These are phyloP conservation scores for Atkinsonella texensis DNA, from an alignment of 2,329 filamentous ascomycete genomes.

Conservation along the genomic window DNA sequence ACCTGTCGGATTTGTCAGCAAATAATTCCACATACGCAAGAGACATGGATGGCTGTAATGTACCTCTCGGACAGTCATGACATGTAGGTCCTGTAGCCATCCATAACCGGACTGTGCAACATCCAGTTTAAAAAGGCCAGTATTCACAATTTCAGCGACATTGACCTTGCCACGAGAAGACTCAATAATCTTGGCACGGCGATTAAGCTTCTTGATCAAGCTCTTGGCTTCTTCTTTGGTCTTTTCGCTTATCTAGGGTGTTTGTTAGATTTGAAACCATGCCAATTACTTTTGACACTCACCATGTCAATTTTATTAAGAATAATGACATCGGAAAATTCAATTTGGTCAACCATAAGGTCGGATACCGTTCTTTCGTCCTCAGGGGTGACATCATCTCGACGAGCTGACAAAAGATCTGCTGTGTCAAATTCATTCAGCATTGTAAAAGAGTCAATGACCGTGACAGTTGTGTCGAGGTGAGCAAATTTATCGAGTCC, in stretches of 20 bases:
- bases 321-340: constrained; percentile 63
- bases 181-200: constrained; percentile 51
- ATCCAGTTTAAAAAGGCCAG: constrained; percentile 51
- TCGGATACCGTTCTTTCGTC: constrained; percentile 65
- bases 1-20: constrained; percentile 15
- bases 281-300: neutral
- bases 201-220: constrained; percentile 52
- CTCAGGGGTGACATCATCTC: constrained; percentile 49
- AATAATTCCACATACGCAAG: neutral
- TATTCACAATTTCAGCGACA: constrained; percentile 52
- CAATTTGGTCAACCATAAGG: constrained; percentile 65
- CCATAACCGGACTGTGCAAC: constrained; percentile 53
- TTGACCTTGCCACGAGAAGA: constrained; percentile 47
- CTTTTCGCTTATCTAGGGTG: constrained; percentile 23
- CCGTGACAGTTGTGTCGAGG: constrained; percentile 60
- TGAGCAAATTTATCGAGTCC: constrained; percentile 53
- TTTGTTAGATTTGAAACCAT: neutral
- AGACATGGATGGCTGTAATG: neutral
- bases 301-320: constrained; percentile 61
- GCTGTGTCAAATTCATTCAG: constrained; percentile 60
- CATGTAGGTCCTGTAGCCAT: constrained; percentile 59
- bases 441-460: constrained; percentile 63
- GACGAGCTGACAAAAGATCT: constrained; percentile 53
- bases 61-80: constrained; percentile 51
- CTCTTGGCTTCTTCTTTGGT: constrained; percentile 34